These are phyloP conservation scores for Huntiella abstrusa DNA, from an alignment of 2,329 filamentous ascomycete species.

Conservation along the genomic window DNA sequence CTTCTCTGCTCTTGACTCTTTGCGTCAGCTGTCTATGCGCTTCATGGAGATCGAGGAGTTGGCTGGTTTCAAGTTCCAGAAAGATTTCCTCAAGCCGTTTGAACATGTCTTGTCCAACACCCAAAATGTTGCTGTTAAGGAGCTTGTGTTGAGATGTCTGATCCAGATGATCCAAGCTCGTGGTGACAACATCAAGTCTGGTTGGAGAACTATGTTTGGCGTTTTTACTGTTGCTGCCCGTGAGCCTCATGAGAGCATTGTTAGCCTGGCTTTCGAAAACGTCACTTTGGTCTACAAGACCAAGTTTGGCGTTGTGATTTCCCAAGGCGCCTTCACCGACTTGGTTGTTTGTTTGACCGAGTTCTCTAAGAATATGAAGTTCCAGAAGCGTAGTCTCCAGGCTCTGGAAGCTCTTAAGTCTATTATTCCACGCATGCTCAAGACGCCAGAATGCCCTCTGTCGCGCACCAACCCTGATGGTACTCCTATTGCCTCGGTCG, in stretches of 20 bases:
- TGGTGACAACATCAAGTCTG: slow-evolving; percentile 90
- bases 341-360: slow-evolving; percentile 91
- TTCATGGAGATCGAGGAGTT: slow-evolving; percentile 98
- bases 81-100: slow-evolving; percentile 96
- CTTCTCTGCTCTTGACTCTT: slow-evolving; percentile 88
- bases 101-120: slow-evolving; percentile 95
- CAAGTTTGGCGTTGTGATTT: slow-evolving; percentile 87
- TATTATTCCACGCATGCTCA: slow-evolving; percentile 84
- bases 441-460: slow-evolving; percentile 84
- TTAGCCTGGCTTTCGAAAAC: slow-evolving; percentile 87
- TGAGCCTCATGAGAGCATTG: slow-evolving; percentile 86
- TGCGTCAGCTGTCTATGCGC: slow-evolving; percentile 90
- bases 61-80: slow-evolving; percentile 98
- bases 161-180: slow-evolving; percentile 98
- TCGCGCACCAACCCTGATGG: slow-evolving; percentile 37
- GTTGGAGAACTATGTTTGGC: slow-evolving; percentile 98
- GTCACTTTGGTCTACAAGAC: slow-evolving; percentile 91
- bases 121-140: slow-evolving; percentile 78
- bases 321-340: slow-evolving; percentile 91
- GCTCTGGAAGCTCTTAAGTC: slow-evolving; percentile 91
- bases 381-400: slow-evolving; percentile 95
- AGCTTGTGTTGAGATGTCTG: slow-evolving; percentile 87
- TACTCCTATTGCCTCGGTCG: slow-evolving; percentile 23
- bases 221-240: slow-evolving; percentile 91
- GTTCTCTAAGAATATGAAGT: slow-evolving; percentile 96